phyloP scores from a whole-genome alignment of 805 yeast genomes.

The Yamadazyma philogaea region DNA sequence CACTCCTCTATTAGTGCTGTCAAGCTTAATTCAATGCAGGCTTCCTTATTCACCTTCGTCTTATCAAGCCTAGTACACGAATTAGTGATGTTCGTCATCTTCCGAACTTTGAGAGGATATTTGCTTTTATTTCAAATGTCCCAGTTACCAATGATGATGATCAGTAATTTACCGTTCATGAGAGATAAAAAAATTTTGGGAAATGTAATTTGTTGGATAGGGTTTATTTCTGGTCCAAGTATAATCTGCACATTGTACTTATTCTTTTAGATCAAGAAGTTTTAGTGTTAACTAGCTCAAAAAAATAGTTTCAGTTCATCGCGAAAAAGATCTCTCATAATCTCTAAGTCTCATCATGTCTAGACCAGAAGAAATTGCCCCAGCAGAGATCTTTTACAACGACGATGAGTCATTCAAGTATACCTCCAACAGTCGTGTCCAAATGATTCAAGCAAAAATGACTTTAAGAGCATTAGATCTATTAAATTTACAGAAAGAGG shows the following conservation, averaged over 20 bases:
- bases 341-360: constrained; percentile 52
- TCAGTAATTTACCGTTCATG: constrained; percentile 60
- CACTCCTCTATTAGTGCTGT: constrained; percentile 82
- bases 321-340: constrained; percentile 1
- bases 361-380: constrained; percentile 94
- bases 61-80: constrained; percentile 86
- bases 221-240: constrained; percentile 87
- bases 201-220: constrained; percentile 85
- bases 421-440: constrained; percentile 92
- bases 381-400: constrained; percentile 93
- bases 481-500: constrained; percentile 61
- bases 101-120: constrained; percentile 77
- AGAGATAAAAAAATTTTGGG: constrained; percentile 60
- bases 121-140: constrained; percentile 77
- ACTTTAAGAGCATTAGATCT: constrained; percentile 89
- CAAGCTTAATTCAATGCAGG: constrained; percentile 58
- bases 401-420: constrained; percentile 87
- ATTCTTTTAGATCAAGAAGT: constrained; percentile 47
- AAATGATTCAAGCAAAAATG: constrained; percentile 98
- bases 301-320: neutral
- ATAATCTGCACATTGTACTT: constrained; percentile 80
- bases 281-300: neutral
- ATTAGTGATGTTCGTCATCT: constrained; percentile 85
- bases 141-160: constrained; percentile 74
- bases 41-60: constrained; percentile 75